Percentiles rank a stretch among this genome's conserved stretches.
Evolutionary conservation across 192 early-diverging fungal genomes (phyloP).

Genomic region (Oehlia diaphana): DNA sequence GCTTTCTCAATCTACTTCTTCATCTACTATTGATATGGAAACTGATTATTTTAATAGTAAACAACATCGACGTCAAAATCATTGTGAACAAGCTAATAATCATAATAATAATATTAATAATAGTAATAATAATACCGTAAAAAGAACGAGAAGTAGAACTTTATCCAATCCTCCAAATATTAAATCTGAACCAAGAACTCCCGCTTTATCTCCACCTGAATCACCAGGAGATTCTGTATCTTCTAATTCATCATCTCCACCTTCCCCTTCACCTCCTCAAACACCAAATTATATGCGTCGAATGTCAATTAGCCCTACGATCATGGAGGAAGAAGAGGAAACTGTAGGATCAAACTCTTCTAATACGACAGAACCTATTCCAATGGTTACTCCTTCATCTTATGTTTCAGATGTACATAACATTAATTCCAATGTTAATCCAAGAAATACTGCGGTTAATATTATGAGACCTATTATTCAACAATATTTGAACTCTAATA

Average conservation of each 20-base stretch:
- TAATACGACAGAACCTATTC: no score
- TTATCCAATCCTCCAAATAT: conserved; percentile 7
- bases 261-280: conserved; percentile 15
- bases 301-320: not conserved
- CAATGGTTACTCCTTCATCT: not conserved
- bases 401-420: not conserved
- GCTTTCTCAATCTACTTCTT: not conserved
- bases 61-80: not conserved
- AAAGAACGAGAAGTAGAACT: not conserved
- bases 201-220: conserved; percentile 23
- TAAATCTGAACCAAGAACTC: conserved; percentile 13
- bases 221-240: not conserved
- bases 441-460: not conserved
- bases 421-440: not conserved
- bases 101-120: not conserved
- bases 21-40: not conserved
- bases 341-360: not conserved
- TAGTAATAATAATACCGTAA: not conserved
- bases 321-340: conserved; percentile 30
- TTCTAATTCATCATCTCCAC: conserved; percentile 5
- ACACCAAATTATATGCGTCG: conserved; percentile 9
- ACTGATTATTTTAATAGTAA: conserved; percentile 12
- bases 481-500: conserved; percentile 43
- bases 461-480: conserved; percentile 36
- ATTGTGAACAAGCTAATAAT: not conserved